Percentiles rank a stretch among this genome's conserved stretches.
Conservation (phyloP, 208 protist species). For the Acanthamoeba lugdunensis region DNA sequence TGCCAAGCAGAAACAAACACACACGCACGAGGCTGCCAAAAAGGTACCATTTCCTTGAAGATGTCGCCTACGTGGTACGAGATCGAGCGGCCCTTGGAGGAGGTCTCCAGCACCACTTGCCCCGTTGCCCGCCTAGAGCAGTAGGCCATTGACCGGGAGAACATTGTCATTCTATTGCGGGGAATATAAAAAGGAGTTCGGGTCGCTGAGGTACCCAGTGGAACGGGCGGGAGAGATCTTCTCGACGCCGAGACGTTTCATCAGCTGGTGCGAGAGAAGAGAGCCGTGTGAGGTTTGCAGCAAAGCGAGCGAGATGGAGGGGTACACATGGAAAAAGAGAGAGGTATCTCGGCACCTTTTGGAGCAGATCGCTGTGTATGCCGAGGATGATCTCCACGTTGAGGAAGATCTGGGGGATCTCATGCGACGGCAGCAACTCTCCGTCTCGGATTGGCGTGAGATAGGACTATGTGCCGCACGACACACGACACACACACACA, state of each 20-base stretch:
- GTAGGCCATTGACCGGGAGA: not conserved
- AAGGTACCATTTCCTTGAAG: conserved; percentile 39
- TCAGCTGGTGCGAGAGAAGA: not conserved
- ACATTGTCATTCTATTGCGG: too few species aligned
- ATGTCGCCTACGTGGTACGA: conserved; percentile 61
- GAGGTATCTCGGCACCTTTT: not conserved
- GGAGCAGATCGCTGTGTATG: conserved; percentile 23
- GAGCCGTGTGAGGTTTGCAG: not conserved
- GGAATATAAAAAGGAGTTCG: too few species aligned
- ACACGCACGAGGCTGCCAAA: not conserved
- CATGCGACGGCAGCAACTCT: conserved; percentile 50
- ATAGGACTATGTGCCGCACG: not conserved
- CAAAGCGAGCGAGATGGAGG: not conserved
- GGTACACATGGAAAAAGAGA: not conserved
- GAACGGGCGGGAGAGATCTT: conserved; percentile 33
- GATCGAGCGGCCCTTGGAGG: conserved; percentile 42
- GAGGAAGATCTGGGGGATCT: conserved; percentile 50
- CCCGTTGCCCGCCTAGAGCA: not conserved
- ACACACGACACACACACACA: not conserved
- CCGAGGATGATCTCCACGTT: conserved; percentile 56
- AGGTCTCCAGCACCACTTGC: conserved; percentile 31
- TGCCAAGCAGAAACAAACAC: not conserved
- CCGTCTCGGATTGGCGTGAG: conserved; percentile 39
- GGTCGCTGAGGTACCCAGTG: not conserved
- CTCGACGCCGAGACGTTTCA: conserved; percentile 53